Evolutionary conservation across 345 rosid species (phyloP), one percentile per base, ranked within the genome.

Genomic region (Microthlaspi erraticum): DNA sequence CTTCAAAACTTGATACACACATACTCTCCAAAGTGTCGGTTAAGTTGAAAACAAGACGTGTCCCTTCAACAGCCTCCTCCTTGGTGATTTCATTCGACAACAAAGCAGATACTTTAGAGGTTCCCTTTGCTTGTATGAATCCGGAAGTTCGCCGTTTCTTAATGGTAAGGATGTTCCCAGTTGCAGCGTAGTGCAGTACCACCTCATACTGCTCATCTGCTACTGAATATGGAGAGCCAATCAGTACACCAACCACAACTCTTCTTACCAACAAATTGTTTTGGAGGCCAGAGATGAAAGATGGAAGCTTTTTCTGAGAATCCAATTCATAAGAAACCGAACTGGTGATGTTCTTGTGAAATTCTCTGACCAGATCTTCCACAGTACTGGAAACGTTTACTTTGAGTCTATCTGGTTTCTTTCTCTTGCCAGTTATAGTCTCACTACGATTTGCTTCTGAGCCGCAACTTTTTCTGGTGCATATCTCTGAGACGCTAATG

Each of bases 121-220:
- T 44, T 36, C 52, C 37, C 59, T 76, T 68, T 23, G 11, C 54
- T 66, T 78, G 79, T 50, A 75, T 83, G 31, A 10, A 49, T 71
- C 82, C 75, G 0, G 12, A 41, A 66, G 23, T 17, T 37, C 53
- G 38, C 9, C 64, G 42, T 75, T 64, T 75, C 43, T 65, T 69
- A 8, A 39, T 65, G 57, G 55, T 43, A 16, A 73, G 52, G 42
- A 77, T 54, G 60, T 73, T 80, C 41, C 92, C 94, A 69, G 89
- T 85, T 43, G 91, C 82, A 49, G 82, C 88, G 71, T 81, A 88
- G 71, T 88, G 92, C 78, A 92, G 73, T 38, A 92, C 68, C 63
- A 85, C 56, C 59, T 84, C 86, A 75, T 81, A 86, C 56, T 75
- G 88, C 45, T 78, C 83, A 54, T 85, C 87, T 5, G 79, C 65